Evolutionary conservation across 768 basidiomycete species (phyloP).

Genomic region (Amylocystis lapponica): DNA sequence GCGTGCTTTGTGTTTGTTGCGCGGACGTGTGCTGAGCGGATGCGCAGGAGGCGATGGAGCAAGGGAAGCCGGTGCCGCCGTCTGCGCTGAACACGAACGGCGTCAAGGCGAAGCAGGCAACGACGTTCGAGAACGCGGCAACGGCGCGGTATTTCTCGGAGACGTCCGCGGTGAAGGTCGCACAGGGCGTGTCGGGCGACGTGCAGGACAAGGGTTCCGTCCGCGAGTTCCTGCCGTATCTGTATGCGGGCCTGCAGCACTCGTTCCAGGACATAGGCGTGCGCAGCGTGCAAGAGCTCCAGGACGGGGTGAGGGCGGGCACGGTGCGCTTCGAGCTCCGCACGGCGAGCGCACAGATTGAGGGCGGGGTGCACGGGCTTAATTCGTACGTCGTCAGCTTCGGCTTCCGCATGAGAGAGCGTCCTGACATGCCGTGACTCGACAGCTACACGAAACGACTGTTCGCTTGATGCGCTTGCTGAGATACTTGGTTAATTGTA

Average conservation of each 20-base stretch:
- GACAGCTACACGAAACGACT: constrained; percentile 53
- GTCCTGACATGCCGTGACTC: constrained; percentile 1
- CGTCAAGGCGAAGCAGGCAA: constrained; percentile 41
- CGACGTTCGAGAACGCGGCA: constrained; percentile 81
- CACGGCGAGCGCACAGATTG: constrained; percentile 92
- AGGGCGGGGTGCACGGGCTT: constrained; percentile 92
- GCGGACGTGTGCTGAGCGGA: background rate
- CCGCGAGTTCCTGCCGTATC: constrained; percentile 85
- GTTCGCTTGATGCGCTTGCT: constrained; percentile 32
- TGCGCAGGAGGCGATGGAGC: constrained; percentile 76
- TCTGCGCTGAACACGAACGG: constrained; percentile 20
- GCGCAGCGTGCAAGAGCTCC: constrained; percentile 57
- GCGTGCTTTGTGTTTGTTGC: constrained; percentile 19
- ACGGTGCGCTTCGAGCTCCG: constrained; percentile 85
- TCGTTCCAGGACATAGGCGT: constrained; percentile 93
- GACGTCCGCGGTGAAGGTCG: constrained; percentile 89
- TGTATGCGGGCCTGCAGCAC: constrained; percentile 81
- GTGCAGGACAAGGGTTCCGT: constrained; percentile 97
- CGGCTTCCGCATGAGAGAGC: constrained; percentile 1
- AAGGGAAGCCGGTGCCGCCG: constrained; percentile 46
- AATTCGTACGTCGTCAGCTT: constrained; percentile 67
- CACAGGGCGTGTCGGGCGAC: constrained; percentile 93
- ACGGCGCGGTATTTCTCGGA: constrained; percentile 96
- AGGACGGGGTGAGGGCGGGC: constrained; percentile 58
- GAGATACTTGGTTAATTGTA: background rate